These are phyloP conservation scores for Phytophthora sp. DNA, from an alignment of 352 stramenopile species.

Conservation along the genomic window DNA sequence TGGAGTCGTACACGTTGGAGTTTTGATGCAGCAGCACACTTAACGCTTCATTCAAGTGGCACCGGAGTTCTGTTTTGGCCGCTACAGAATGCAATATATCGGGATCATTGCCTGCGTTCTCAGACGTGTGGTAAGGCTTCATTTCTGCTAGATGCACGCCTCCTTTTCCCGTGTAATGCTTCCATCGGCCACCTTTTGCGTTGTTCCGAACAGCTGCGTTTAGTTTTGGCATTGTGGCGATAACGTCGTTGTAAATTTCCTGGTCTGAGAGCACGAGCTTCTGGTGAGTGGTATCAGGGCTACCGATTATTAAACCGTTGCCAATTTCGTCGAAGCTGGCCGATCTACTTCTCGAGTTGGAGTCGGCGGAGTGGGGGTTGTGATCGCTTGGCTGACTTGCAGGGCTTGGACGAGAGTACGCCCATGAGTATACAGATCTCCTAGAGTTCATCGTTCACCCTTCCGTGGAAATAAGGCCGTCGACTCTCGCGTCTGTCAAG, in stretches of 20 bases:
- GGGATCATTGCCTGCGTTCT: slow-evolving; percentile 38
- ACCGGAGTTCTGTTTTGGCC: slow-evolving; percentile 57
- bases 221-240: slow-evolving; percentile 67
- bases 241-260: slow-evolving; percentile 61
- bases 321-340: slow-evolving; percentile 20
- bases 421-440: no score
- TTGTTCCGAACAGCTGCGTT: slow-evolving; percentile 42
- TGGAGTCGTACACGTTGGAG: slow-evolving; percentile 47
- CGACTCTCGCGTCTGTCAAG: no score
- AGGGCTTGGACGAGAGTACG: no score
- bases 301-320: slow-evolving; percentile 31
- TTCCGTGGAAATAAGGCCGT: no score
- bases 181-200: slow-evolving; percentile 44
- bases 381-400: no score
- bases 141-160: slow-evolving; percentile 56
- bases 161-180: slow-evolving; percentile 34
- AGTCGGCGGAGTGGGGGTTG: slow-evolving; percentile 19
- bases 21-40: slow-evolving; percentile 59
- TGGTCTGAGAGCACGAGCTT: slow-evolving; percentile 55
- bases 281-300: slow-evolving; percentile 22
- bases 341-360: slow-evolving; percentile 14
- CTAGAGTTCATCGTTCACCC: no score
- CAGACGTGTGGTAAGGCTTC: slow-evolving; percentile 26
- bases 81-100: slow-evolving; percentile 56
- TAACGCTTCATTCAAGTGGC: slow-evolving; percentile 69